phyloP scores from a whole-genome alignment of 352 stramenopile species.

The Phytopythium aichiense region DNA sequence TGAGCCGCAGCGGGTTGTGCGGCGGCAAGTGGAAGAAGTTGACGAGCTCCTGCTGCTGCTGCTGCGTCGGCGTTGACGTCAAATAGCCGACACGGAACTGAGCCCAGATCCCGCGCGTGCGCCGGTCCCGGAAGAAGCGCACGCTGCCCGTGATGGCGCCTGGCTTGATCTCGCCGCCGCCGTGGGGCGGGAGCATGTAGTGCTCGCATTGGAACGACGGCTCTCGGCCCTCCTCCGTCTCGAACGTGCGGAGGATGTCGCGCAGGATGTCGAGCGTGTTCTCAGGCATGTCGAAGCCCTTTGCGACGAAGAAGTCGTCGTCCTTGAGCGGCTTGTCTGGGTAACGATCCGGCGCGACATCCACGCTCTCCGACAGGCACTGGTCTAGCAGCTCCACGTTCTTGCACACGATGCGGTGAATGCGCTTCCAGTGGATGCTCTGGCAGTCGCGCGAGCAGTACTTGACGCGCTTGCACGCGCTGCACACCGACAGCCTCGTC shows the following conservation, averaged over 20 bases:
- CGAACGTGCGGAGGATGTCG: constrained; percentile 13
- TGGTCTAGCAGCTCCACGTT: constrained; percentile 14
- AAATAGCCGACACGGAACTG: constrained; percentile 27
- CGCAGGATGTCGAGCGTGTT: constrained; percentile 21
- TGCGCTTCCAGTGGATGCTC: constrained; percentile 26
- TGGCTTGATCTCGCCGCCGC: constrained; percentile 5
- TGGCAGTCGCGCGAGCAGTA: constrained; percentile 32
- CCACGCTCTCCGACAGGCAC: constrained; percentile 19
- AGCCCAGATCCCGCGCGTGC: constrained; percentile 9
- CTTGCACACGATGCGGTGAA: constrained; percentile 26
- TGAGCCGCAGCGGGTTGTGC: constrained; percentile 26
- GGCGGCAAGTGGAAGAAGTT: constrained; percentile 30
- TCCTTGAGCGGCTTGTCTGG: background rate
- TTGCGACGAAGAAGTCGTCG: constrained; percentile 2
- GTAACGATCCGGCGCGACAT: constrained; percentile 18
- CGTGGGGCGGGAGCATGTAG: constrained; percentile 22
- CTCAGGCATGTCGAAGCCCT: background rate
- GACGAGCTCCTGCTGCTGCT: constrained; percentile 22
- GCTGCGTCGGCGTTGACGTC: constrained; percentile 9
- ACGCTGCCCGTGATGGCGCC: constrained; percentile 15
- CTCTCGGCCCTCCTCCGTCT: background rate
- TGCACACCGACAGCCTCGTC: constrained; percentile 16
- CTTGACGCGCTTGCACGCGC: constrained; percentile 23
- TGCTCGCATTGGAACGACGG: constrained; percentile 10
- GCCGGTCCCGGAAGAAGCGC: constrained; percentile 13